Conservation (phyloP, 2,329 filamentous ascomycete genomes). For the Fusarium siculi region DNA sequence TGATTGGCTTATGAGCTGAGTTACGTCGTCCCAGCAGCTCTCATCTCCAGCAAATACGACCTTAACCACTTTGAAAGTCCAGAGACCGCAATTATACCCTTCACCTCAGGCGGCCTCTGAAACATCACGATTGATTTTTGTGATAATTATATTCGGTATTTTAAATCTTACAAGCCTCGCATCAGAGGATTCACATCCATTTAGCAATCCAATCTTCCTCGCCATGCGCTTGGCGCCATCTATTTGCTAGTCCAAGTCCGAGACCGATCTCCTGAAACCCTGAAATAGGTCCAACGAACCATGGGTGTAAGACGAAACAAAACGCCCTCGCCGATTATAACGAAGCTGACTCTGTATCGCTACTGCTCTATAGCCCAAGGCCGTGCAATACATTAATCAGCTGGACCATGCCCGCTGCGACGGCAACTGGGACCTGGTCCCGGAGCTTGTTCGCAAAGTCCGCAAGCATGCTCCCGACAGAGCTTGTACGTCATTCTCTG, state of each 20-base stretch:
- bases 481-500: slow-evolving; percentile 70
- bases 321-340: slow-evolving; percentile 1
- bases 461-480: slow-evolving; percentile 91
- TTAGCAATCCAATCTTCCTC: slow-evolving; percentile 4
- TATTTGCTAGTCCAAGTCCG: slow-evolving; percentile 38
- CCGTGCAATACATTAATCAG: slow-evolving; percentile 80
- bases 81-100: slow-evolving; percentile 30
- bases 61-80: slow-evolving; percentile 23
- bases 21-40: slow-evolving; percentile 40
- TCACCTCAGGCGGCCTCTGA: slow-evolving; percentile 11
- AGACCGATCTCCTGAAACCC: slow-evolving; percentile 45
- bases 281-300: slow-evolving; percentile 47
- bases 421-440: slow-evolving; percentile 85
- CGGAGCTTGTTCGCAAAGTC: slow-evolving; percentile 91
- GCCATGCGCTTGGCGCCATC: slow-evolving; percentile 40
- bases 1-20: slow-evolving; percentile 43
- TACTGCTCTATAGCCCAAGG: slow-evolving; percentile 69
- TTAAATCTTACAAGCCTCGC: neutral
- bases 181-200: slow-evolving; percentile 3
- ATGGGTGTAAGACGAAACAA: slow-evolving; percentile 50
- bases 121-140: slow-evolving; percentile 2
- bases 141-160: neutral
- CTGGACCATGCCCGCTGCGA: slow-evolving; percentile 90
- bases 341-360: slow-evolving; percentile 38
- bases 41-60: slow-evolving; percentile 30